Evolutionary conservation across 2,329 filamentous ascomycete species (phyloP), one percentile per base, ranked within the genome.

Genomic region (Alternaria sp.): DNA sequence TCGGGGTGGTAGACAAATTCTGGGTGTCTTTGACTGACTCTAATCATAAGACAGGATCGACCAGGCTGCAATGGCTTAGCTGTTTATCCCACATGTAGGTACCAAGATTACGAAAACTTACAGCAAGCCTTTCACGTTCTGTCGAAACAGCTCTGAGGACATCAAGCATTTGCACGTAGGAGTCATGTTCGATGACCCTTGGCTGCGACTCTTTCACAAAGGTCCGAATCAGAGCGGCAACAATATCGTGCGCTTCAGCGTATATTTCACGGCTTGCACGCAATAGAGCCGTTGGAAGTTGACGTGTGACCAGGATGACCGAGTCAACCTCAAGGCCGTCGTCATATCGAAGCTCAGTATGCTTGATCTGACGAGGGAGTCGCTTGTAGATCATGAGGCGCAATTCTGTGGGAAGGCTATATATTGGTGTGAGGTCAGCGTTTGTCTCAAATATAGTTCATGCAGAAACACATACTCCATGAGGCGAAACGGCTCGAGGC

Each of bases 161-260:
- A 16, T 36, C 12, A 7, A 45, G 3, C 16, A 18, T 4, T 2
- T 27, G 14, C 6, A 9, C 5, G 2, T 3, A 14, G 16, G 8
- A 7, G 10, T 45, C 16, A 10, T 28, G 22, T 11, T 16, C 27
- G n/a, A 49, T 49, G 7, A 3, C 6, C 11, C 45, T 28, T 0
- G 45, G 45, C 12, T 16, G 7, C 6, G 45, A 22, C 18, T 49
- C 45, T 7, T 3, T 10, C 28, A 49, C 28, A 1, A 22, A 34
- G 0, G 4, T 22, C 1, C 3, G 12, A 0, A 49, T 3, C 6
- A 49, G n/a, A 22, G 2, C 2, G 2, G 28, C 0, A 12, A 49
- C 45, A 9, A 49, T 34, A 0, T 1, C 4, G 1, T 4, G 1
- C 28, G 45, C 28, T 4, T 49, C 20, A 16, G 4, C 4, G 22